Percentiles rank a stretch among this genome's conserved stretches.
Conservation (phyloP, 371 early-diverging fungal genomes). For the Capillidium heterosporum region DNA sequence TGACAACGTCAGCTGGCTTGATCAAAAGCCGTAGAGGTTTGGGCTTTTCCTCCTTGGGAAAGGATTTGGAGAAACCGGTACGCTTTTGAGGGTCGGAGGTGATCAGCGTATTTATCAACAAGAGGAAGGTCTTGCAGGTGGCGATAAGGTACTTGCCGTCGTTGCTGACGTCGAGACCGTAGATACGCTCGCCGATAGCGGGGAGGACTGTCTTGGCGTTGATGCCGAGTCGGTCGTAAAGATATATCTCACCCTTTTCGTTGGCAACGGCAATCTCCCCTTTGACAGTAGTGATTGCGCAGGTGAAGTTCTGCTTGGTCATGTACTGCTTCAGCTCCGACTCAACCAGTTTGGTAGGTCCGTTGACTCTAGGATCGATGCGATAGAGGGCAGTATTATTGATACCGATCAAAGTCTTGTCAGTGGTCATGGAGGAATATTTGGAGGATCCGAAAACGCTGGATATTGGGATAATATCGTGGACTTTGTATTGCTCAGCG, state of each 20-base stretch:
- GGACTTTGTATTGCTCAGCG: constrained; percentile 78
- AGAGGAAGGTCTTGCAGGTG: constrained; percentile 72
- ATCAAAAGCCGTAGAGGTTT: constrained; percentile 61
- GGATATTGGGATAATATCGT: constrained; percentile 34
- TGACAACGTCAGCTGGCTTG: constrained; percentile 77
- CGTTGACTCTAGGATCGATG: constrained; percentile 73
- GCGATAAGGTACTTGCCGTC: constrained; percentile 76
- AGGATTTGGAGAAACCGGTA: constrained; percentile 39
- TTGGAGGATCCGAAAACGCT: constrained; percentile 58
- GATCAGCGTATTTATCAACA: constrained; percentile 48
- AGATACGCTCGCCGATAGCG: constrained; percentile 72
- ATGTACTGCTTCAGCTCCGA: constrained; percentile 40
- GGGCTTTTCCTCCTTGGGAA: constrained; percentile 45
- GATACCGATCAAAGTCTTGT: constrained; percentile 62
- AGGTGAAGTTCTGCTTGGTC: constrained; percentile 44
- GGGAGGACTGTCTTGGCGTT: constrained; percentile 80
- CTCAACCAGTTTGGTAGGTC: constrained; percentile 37
- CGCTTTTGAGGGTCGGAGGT: constrained; percentile 17
- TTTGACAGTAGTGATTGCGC: constrained; percentile 53
- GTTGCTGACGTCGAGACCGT: constrained; percentile 78
- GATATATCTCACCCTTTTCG: constrained; percentile 75
- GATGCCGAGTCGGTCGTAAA: constrained; percentile 60
- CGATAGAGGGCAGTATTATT: constrained; percentile 65
- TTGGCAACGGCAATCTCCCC: constrained; percentile 77
- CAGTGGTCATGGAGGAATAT: constrained; percentile 46